Evolutionary conservation across 306 rosid genomes (phyloP).

Genomic region (Cucumis cinereus): DNA sequence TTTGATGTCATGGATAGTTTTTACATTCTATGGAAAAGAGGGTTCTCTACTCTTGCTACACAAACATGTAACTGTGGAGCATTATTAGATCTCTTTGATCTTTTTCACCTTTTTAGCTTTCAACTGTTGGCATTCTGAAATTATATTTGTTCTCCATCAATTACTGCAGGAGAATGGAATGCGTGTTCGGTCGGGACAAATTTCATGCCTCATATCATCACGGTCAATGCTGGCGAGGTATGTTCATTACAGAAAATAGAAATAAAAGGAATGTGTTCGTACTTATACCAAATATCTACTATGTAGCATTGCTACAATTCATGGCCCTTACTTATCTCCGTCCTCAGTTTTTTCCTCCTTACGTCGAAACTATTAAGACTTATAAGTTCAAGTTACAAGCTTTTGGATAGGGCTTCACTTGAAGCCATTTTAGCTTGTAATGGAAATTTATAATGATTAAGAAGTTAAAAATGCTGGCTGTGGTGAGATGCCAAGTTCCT

Average conservation of each 20-base stretch:
- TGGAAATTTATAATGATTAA: neutral
- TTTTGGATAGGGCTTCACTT: neutral
- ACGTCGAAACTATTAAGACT: neutral
- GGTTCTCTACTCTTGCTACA: neutral
- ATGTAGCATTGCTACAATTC: neutral
- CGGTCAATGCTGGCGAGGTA: constrained; percentile 78
- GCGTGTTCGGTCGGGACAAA: constrained; percentile 38
- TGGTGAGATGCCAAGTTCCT: too few species aligned
- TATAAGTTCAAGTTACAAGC: neutral
- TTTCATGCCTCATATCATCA: constrained; percentile 72
- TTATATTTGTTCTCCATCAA: constrained; percentile 9
- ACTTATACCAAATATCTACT: neutral
- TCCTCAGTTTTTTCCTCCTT: neutral
- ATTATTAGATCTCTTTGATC: neutral
- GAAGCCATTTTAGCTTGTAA: neutral
- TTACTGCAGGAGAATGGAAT: constrained; percentile 45
- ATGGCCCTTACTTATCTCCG: neutral
- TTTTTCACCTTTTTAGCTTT: neutral
- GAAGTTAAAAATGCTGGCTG: neutral
- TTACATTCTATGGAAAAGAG: neutral
- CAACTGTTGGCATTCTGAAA: neutral
- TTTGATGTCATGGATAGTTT: neutral
- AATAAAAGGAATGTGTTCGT: neutral
- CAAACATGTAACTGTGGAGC: neutral
- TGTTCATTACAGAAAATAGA: constrained; percentile 7